These are phyloP conservation scores for Globisporangium cederbergense DNA, from an alignment of 352 stramenopile genomes.

Conservation along the genomic window DNA sequence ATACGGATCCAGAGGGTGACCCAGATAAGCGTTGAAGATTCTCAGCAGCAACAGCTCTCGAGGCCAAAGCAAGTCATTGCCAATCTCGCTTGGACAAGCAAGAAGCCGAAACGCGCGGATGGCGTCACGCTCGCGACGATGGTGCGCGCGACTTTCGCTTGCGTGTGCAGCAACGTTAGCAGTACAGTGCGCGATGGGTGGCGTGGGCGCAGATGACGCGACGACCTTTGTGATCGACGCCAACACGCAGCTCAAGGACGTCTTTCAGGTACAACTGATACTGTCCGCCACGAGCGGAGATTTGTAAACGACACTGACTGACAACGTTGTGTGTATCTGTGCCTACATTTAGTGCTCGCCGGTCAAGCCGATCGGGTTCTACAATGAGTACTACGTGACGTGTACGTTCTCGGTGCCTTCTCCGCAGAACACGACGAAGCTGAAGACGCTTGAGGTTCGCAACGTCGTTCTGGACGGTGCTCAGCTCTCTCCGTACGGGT, in stretches of 20 bases:
- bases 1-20: not conserved
- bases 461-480: constrained; percentile 43
- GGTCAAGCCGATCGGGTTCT: constrained; percentile 64
- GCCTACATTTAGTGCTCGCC: constrained; percentile 44
- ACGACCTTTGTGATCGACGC: constrained; percentile 50
- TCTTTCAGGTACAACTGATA: constrained; percentile 30
- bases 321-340: not conserved
- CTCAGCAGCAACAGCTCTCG: not conserved
- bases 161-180: not conserved
- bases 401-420: constrained; percentile 43
- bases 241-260: constrained; percentile 42
- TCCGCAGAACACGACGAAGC: constrained; percentile 17
- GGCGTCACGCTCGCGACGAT: not conserved
- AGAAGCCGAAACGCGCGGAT: not conserved
- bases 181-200: not conserved
- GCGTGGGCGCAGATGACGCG: constrained; percentile 7
- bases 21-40: not conserved
- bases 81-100: constrained; percentile 4
- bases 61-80: not conserved
- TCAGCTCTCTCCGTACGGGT: constrained; percentile 27
- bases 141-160: not conserved
- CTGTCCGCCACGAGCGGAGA: not conserved
- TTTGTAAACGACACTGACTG: too few species aligned
- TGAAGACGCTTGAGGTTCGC: constrained; percentile 40
- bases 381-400: constrained; percentile 83